phyloP scores from a whole-genome alignment of 2,329 filamentous ascomycete species.

The Endothia cerciana region DNA sequence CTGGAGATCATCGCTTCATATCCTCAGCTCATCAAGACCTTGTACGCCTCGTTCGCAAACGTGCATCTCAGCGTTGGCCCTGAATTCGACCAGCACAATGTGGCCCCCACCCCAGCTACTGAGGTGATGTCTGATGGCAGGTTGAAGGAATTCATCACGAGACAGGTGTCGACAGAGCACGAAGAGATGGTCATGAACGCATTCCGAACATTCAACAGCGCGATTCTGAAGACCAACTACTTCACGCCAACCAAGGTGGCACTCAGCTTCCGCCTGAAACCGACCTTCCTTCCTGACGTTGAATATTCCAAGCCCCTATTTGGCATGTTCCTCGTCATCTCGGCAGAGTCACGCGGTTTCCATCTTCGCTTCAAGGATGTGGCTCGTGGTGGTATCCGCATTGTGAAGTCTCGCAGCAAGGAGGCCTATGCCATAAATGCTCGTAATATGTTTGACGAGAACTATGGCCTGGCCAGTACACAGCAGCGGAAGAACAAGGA shows the following conservation, averaged over 20 bases:
- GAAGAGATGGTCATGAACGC: slow-evolving; percentile 98
- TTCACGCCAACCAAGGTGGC: slow-evolving; percentile 97
- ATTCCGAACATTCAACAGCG: slow-evolving; percentile 93
- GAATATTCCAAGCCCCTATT: slow-evolving; percentile 95
- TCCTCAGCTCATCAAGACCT: slow-evolving; percentile 79
- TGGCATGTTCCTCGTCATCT: slow-evolving; percentile 98
- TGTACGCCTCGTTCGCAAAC: slow-evolving; percentile 91
- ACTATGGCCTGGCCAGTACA: slow-evolving; percentile 96
- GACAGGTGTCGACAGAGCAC: slow-evolving; percentile 87
- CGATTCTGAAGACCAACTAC: slow-evolving; percentile 97
- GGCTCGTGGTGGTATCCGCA: slow-evolving; percentile 93
- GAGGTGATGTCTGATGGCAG: slow-evolving; percentile 76
- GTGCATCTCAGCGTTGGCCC: slow-evolving; percentile 69
- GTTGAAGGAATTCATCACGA: slow-evolving; percentile 77
- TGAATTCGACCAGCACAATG: slow-evolving; percentile 53
- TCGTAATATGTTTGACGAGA: slow-evolving; percentile 95
- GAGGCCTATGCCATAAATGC: slow-evolving; percentile 97
- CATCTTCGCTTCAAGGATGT: slow-evolving; percentile 98
- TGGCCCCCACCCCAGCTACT: slow-evolving; percentile 59
- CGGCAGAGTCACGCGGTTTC: slow-evolving; percentile 95
- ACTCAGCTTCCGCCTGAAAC: slow-evolving; percentile 91
- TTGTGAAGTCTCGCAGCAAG: slow-evolving; percentile 96
- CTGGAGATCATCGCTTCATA: slow-evolving; percentile 94
- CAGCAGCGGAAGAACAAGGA: slow-evolving; percentile 99
- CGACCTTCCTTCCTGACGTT: slow-evolving; percentile 82